Base-by-base conservation (phyloP, 148 eudicot genomes). In the Camellia granthamiana region DNA sequence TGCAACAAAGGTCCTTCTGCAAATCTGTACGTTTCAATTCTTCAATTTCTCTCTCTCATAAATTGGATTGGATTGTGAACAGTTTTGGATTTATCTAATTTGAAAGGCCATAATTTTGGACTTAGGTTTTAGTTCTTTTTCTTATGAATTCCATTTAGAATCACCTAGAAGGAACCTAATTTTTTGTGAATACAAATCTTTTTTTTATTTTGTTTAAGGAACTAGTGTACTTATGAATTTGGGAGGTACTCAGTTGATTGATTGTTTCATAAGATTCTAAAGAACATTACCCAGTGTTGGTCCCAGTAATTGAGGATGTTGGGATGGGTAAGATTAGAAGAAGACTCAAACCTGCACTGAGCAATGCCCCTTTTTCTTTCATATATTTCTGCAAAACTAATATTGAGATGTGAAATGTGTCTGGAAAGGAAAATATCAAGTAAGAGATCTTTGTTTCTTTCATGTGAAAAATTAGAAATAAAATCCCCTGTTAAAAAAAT, bases 1-100 rank as follows among this genome's bases (percentile, higher is more conserved):
- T 95, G 84, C 92, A 95, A 90, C 84, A 87, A 85, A 84, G 97
- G 98, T 23, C 92, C 97, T 82, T 95, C 97, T 60, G 81, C 96
- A 5, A 91, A 93, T 86, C 91, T 95, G 98, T 95, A 93, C 75
- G 86, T 70, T 60, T 80, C 64, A 41, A 42, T 58, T 42, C 66
- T 51, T 75, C 15, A 16, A 59, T 41, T n/a, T 47, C 58, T 47
- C 16, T 7, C 72, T 68, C 55, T 70, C 0, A 38, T 54, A 7
- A 13, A 23, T 6, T 23, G 46, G 6, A 72, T 47, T 51, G 41
- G 14, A 6, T 70, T 47, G 5, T 47, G 18, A 5, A 14, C 30
- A n/a, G 16, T 72, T 72, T 72, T 49, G 12, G 30, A 19, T 51
- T 49, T 71, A 16, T 72, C 74, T 3, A 49, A 30, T 3, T 19